Conservation (phyloP, 805 yeast genomes). For the Monosporozyma unispora region DNA sequence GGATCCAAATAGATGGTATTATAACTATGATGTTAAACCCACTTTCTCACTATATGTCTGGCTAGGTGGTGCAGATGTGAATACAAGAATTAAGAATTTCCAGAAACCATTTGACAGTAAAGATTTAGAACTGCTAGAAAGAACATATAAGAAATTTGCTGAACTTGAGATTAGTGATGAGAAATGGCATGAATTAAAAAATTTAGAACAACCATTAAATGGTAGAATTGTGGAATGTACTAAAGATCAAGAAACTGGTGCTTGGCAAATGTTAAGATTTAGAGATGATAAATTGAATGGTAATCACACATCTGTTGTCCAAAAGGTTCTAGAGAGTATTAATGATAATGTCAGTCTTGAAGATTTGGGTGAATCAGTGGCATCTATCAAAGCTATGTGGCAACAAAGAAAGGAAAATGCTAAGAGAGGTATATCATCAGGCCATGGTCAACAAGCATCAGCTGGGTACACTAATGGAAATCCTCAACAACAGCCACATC, state of each 20-base stretch:
- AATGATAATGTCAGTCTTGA: slow-evolving; percentile 77
- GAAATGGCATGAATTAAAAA: slow-evolving; percentile 74
- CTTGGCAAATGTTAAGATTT: slow-evolving; percentile 81
- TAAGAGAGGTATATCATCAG: neutral
- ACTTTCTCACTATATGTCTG: slow-evolving; percentile 59
- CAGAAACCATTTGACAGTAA: slow-evolving; percentile 26
- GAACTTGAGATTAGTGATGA: slow-evolving; percentile 53
- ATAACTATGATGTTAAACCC: slow-evolving; percentile 78
- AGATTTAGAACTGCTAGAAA: slow-evolving; percentile 29
- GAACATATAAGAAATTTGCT: slow-evolving; percentile 56
- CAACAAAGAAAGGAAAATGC: slow-evolving; percentile 38
- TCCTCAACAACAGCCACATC: slow-evolving; percentile 2
- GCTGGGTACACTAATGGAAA: neutral
- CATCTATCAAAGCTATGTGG: slow-evolving; percentile 54
- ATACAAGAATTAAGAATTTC: slow-evolving; percentile 22
- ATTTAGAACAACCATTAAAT: slow-evolving; percentile 68
- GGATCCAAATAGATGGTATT: slow-evolving; percentile 62
- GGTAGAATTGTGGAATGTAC: slow-evolving; percentile 84
- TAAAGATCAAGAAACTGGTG: slow-evolving; percentile 48
- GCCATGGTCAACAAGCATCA: slow-evolving; percentile 2
- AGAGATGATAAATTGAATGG: slow-evolving; percentile 90
- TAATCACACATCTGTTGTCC: slow-evolving; percentile 73
- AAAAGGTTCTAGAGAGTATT: slow-evolving; percentile 74
- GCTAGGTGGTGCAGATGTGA: slow-evolving; percentile 50
- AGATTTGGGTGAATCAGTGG: slow-evolving; percentile 54